These are phyloP conservation scores for Penicillium crystallinum DNA, from an alignment of 495 filamentous ascomycete genomes.

Conservation along the genomic window DNA sequence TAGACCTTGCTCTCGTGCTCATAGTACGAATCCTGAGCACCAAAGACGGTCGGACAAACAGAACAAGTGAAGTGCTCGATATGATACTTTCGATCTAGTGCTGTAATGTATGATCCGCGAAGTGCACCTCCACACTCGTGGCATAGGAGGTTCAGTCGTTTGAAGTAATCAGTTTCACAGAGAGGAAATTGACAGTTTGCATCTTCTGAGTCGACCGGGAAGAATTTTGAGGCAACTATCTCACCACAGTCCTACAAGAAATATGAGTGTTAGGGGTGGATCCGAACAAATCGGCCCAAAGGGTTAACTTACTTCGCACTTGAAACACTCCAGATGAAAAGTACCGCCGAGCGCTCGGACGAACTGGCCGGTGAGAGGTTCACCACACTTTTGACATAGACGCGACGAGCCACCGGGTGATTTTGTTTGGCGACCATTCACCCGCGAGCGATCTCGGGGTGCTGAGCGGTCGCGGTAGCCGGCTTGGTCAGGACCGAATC, in stretches of 20 bases:
- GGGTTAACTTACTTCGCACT: conserved; percentile 69
- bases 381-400: conserved; percentile 83
- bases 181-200: conserved; percentile 85
- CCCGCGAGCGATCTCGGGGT: conserved; percentile 40
- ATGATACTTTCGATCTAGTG: conserved; percentile 95
- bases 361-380: conserved; percentile 86
- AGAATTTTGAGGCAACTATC: conserved; percentile 97
- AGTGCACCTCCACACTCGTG: conserved; percentile 88
- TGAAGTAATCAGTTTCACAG: conserved; percentile 97
- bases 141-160: conserved; percentile 84
- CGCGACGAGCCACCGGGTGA: conserved; percentile 42
- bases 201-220: conserved; percentile 87
- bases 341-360: conserved; percentile 88
- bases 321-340: conserved; percentile 97
- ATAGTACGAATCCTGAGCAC: conserved; percentile 97
- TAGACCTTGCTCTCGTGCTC: conserved; percentile 96
- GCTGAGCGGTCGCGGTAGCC: conserved; percentile 34
- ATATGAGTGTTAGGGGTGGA: neutral
- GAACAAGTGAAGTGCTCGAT: conserved; percentile 99
- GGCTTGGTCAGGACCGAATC: conserved; percentile 34
- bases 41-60: conserved; percentile 94
- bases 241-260: conserved; percentile 81
- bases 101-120: conserved; percentile 97
- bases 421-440: conserved; percentile 41
- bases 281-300: conserved; percentile 5